Evolutionary conservation across 2,329 filamentous ascomycete genomes (phyloP).

Genomic region (Cercospora citrullina): DNA sequence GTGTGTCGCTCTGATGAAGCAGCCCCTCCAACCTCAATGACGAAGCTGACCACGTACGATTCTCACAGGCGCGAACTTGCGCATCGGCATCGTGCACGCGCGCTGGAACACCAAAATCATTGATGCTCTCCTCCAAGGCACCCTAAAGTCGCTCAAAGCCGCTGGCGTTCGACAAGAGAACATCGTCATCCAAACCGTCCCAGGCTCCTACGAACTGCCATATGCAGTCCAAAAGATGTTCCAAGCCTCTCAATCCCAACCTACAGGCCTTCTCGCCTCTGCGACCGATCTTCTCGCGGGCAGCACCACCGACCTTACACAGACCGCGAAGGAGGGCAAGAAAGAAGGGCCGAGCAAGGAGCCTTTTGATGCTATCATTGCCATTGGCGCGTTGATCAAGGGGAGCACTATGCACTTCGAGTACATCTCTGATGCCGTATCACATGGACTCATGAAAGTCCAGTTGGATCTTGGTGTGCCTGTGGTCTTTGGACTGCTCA

Average conservation of each 20-base stretch:
- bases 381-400: constrained; percentile 95
- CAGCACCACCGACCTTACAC: constrained; percentile 66
- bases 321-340: constrained; percentile 38
- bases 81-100: constrained; percentile 92
- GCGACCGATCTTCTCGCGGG: constrained; percentile 75
- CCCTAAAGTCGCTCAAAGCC: constrained; percentile 72
- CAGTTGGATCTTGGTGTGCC: constrained; percentile 87
- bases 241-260: constrained; percentile 61
- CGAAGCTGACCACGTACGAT: background rate
- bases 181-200: constrained; percentile 85
- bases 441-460: constrained; percentile 89
- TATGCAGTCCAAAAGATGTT: constrained; percentile 80
- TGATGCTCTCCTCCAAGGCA: constrained; percentile 76
- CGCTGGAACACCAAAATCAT: constrained; percentile 93
- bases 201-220: constrained; percentile 91
- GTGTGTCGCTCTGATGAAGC: constrained; percentile 40
- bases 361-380: constrained; percentile 91
- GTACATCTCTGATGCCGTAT: constrained; percentile 91
- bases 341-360: constrained; percentile 39
- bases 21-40: background rate
- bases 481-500: constrained; percentile 89
- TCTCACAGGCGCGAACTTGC: constrained; percentile 59
- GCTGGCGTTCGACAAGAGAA: constrained; percentile 84
- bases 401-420: constrained; percentile 99
- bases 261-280: constrained; percentile 61